Evolutionary conservation across 1,284 basidiomycete species (phyloP).

Genomic region (Leccinum fuscescens): DNA sequence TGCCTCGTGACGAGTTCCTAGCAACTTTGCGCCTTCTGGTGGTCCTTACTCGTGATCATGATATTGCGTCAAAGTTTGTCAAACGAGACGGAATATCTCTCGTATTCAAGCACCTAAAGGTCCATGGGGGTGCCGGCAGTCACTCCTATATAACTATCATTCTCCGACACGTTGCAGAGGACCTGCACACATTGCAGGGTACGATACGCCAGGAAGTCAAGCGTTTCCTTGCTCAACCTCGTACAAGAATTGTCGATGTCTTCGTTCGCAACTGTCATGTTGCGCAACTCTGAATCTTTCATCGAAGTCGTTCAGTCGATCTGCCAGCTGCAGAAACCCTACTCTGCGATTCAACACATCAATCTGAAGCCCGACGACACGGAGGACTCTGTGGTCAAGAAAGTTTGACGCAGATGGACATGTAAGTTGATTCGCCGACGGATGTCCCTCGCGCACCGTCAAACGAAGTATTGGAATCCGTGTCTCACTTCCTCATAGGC

Average conservation of each 20-base stretch:
- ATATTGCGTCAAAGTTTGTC: conserved; percentile 59
- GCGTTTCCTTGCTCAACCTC: conserved; percentile 70
- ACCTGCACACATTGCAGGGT: conserved; percentile 59
- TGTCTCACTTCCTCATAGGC: conserved; percentile 70
- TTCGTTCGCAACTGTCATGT: conserved; percentile 70
- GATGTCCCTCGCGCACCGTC: conserved; percentile 29
- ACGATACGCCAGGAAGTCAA: conserved; percentile 85
- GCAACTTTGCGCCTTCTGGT: conserved; percentile 80
- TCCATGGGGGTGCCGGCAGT: conserved; percentile 61
- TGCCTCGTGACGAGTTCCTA: conserved; percentile 78
- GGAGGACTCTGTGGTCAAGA: conserved; percentile 24
- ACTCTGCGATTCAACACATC: conserved; percentile 61
- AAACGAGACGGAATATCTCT: conserved; percentile 59
- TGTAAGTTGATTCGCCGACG: conserved; percentile 64
- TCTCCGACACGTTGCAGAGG: conserved; percentile 89
- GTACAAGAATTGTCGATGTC: conserved; percentile 71
- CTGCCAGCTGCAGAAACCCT: conserved; percentile 72
- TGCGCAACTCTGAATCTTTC: conserved; percentile 81
- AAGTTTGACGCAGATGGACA: conserved; percentile 41
- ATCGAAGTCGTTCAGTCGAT: conserved; percentile 69
- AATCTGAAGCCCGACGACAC: conserved; percentile 48
- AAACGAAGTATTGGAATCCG: conserved; percentile 57
- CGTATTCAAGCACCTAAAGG: conserved; percentile 70
- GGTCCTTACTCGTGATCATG: conserved; percentile 73
- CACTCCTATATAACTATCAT: conserved; percentile 87